phyloP scores from a whole-genome alignment of 2,329 filamentous ascomycete genomes.

The Pseudogymnoascus sp. region DNA sequence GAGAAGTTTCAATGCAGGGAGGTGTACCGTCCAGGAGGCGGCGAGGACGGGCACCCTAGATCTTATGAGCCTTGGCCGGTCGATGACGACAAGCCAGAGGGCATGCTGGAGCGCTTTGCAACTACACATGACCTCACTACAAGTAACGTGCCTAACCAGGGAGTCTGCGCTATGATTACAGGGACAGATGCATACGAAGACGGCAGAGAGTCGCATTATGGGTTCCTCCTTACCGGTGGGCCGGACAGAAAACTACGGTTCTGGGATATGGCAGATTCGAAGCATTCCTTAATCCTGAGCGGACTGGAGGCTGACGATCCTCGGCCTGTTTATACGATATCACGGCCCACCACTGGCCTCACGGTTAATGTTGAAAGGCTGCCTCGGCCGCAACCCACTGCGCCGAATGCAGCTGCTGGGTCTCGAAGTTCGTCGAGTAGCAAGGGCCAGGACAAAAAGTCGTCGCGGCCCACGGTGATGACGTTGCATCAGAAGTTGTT shows the following conservation, averaged over 20 bases:
- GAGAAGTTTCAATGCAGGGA: slow-evolving; percentile 85
- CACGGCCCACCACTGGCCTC: slow-evolving; percentile 55
- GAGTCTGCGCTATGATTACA: slow-evolving; percentile 68
- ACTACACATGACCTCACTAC: slow-evolving; percentile 59
- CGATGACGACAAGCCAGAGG: slow-evolving; percentile 80
- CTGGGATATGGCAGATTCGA: slow-evolving; percentile 78
- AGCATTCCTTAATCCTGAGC: slow-evolving; percentile 73
- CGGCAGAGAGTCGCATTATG: slow-evolving; percentile 64
- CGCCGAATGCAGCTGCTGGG: slow-evolving; percentile 27
- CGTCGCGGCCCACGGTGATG: slow-evolving; percentile 74
- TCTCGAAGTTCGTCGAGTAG: slow-evolving; percentile 22
- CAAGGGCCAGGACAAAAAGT: slow-evolving; percentile 30
- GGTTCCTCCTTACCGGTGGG: slow-evolving; percentile 80
- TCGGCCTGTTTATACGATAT: slow-evolving; percentile 63
- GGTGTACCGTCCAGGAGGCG: slow-evolving; percentile 65
- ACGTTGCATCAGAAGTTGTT: slow-evolving; percentile 81
- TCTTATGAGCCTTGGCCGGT: slow-evolving; percentile 80
- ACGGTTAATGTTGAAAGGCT: slow-evolving; percentile 56
- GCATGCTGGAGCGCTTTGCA: slow-evolving; percentile 79
- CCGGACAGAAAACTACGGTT: slow-evolving; percentile 87
- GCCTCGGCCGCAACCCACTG: slow-evolving; percentile 23
- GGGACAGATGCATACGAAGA: slow-evolving; percentile 65
- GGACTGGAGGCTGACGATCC: slow-evolving; percentile 64
- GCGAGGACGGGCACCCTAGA: slow-evolving; percentile 45
- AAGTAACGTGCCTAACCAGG: slow-evolving; percentile 49